A percentile compares a stretch with the other conserved stretches of the same genome.
Conservation (phyloP, 2,329 filamentous ascomycete species). For the Colletotrichum sp. region DNA sequence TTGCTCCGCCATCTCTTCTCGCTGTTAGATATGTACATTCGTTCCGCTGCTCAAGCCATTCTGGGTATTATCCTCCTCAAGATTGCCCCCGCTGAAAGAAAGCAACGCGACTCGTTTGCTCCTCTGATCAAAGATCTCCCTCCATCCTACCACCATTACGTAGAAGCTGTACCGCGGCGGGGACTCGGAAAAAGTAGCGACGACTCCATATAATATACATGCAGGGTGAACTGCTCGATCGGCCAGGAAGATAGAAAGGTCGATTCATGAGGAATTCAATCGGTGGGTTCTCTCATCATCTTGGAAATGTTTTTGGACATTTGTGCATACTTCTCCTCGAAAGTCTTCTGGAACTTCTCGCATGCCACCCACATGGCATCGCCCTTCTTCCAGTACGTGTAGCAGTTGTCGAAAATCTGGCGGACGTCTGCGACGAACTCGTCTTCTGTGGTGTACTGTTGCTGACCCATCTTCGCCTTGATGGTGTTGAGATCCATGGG, state of each 20-base stretch:
- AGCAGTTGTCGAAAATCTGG: slow-evolving; percentile 68
- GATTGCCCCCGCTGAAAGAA: background rate
- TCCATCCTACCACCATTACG: background rate
- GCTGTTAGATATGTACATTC: background rate
- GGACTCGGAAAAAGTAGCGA: background rate
- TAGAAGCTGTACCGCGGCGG: background rate
- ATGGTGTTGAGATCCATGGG: slow-evolving; percentile 68
- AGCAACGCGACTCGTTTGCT: background rate
- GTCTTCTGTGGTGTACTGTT: slow-evolving; percentile 54
- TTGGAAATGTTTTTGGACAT: slow-evolving; percentile 67
- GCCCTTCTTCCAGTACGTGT: slow-evolving; percentile 64
- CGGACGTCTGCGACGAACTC: slow-evolving; percentile 64
- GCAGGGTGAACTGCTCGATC: background rate
- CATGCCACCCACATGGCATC: slow-evolving; percentile 61
- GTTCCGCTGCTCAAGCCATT: background rate
- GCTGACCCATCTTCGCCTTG: slow-evolving; percentile 62
- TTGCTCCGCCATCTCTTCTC: background rate
- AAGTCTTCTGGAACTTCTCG: slow-evolving; percentile 61
- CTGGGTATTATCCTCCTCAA: slow-evolving; percentile 16
- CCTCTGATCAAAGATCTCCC: background rate
- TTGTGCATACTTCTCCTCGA: slow-evolving; percentile 63
- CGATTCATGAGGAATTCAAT: slow-evolving; percentile 15
- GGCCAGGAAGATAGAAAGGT: background rate
- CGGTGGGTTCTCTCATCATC: slow-evolving; percentile 49
- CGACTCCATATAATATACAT: background rate